Conservation (phyloP, 176 grass and related monocot genomes). For the Aegilops speltoides region DNA sequence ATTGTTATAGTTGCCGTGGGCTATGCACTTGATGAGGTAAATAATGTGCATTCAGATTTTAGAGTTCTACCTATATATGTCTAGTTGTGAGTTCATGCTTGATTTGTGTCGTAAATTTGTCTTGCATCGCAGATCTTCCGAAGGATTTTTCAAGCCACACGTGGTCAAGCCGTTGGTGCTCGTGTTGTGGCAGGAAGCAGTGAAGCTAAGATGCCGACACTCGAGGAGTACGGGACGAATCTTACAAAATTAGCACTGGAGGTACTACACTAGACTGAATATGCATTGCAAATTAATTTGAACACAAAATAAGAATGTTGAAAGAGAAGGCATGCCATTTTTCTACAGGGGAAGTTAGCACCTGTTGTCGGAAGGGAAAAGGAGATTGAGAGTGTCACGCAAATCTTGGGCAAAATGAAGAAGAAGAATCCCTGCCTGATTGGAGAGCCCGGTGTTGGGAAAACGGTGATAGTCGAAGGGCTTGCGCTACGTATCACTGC, state of each 20-base stretch:
- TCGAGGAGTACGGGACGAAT: constrained; percentile 87
- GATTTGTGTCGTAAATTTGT: not conserved
- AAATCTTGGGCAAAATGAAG: constrained; percentile 82
- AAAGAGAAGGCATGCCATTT: not conserved
- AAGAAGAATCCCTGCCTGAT: constrained; percentile 97
- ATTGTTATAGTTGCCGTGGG: not conserved
- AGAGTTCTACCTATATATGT: not conserved
- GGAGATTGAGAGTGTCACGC: constrained; percentile 78
- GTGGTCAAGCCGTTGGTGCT: constrained; percentile 60
- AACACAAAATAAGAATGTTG: not conserved
- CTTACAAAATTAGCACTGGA: constrained; percentile 88
- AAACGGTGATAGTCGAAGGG: constrained; percentile 92
- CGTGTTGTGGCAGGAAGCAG: constrained; percentile 68
- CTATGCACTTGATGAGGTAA: not conserved
- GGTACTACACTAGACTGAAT: constrained; percentile 34
- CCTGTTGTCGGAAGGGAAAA: constrained; percentile 82
- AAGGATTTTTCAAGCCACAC: constrained; percentile 76
- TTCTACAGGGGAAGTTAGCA: constrained; percentile 74
- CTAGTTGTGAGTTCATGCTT: not conserved
- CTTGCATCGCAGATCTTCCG: constrained; percentile 27
- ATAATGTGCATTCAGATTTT: not conserved
- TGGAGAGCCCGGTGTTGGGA: constrained; percentile 96
- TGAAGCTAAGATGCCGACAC: constrained; percentile 82
- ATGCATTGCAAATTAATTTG: not conserved
- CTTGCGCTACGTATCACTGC: constrained; percentile 76